These are phyloP conservation scores for Xerocomus nothofagi DNA, from an alignment of 1,284 basidiomycete genomes.

Conservation along the genomic window DNA sequence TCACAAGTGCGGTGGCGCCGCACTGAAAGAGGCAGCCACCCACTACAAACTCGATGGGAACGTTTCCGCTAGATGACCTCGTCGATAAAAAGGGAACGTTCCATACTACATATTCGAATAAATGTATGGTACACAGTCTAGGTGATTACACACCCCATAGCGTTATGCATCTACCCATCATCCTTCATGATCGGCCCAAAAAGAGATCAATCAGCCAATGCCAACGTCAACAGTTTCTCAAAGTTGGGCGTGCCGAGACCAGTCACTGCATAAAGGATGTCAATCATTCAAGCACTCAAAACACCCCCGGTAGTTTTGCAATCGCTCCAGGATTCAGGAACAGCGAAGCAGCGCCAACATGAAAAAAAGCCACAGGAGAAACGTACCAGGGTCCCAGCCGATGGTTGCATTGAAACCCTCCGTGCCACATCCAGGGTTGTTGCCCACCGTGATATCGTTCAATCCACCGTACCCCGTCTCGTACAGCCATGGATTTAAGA, in stretches of 20 bases:
- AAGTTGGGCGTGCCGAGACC: constrained; percentile 50
- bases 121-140: too few relatives aligned
- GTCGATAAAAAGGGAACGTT: too few relatives aligned
- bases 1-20: too few relatives aligned
- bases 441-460: constrained; percentile 54
- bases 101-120: too few relatives aligned
- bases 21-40: too few relatives aligned
- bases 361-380: background rate
- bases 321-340: background rate
- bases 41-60: too few relatives aligned
- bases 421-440: constrained; percentile 60
- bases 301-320: too few relatives aligned
- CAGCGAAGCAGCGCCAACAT: background rate
- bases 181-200: too few relatives aligned
- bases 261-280: constrained; percentile 36
- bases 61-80: too few relatives aligned
- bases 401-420: constrained; percentile 45
- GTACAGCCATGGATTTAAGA: constrained; percentile 63
- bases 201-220: constrained; percentile 10
- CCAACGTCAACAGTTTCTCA: constrained; percentile 27
- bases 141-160: too few relatives aligned
- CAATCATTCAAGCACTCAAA: background rate
- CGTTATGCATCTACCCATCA: too few relatives aligned
- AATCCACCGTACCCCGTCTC: constrained; percentile 37
- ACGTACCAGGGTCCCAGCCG: constrained; percentile 48